These are phyloP conservation scores for Pestalotiopsis sp. DNA, from an alignment of 2,329 filamentous ascomycete genomes.

Conservation along the genomic window DNA sequence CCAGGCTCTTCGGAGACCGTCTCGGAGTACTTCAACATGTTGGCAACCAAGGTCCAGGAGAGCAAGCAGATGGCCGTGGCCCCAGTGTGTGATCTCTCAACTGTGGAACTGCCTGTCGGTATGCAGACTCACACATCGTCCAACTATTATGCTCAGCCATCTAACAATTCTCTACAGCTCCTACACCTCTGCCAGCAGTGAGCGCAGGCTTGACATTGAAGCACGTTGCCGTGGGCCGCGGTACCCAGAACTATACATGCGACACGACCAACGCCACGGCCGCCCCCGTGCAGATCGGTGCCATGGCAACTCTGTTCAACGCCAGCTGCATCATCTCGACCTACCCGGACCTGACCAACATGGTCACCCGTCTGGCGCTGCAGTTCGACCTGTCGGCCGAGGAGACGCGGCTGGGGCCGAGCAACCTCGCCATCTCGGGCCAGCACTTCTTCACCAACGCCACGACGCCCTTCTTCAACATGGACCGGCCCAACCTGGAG, in stretches of 20 bases:
- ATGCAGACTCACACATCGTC: constrained; percentile 26
- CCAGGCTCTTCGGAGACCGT: constrained; percentile 48
- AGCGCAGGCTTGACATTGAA: constrained; percentile 63
- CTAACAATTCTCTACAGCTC: constrained; percentile 40
- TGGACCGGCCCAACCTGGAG: constrained; percentile 58
- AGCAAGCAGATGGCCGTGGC: constrained; percentile 42
- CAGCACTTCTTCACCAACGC: constrained; percentile 78
- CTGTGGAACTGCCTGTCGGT: constrained; percentile 54
- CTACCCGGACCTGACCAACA: constrained; percentile 66
- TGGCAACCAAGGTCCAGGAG: constrained; percentile 57
- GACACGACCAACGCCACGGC: constrained; percentile 59
- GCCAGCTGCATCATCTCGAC: constrained; percentile 76
- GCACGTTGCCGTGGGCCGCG: constrained; percentile 84
- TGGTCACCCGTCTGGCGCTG: constrained; percentile 69
- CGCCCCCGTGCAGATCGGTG: constrained; percentile 68
- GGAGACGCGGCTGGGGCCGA: constrained; percentile 49
- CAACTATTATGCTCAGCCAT: constrained; percentile 22
- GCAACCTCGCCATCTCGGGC: constrained; percentile 67
- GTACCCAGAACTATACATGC: constrained; percentile 95
- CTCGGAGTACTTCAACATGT: constrained; percentile 62
- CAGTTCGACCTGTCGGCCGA: constrained; percentile 59
- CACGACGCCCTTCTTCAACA: constrained; percentile 78
- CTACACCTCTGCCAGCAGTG: constrained; percentile 62
- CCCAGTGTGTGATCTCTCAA: constrained; percentile 57
- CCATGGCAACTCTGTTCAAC: constrained; percentile 85